Percentiles rank a stretch among this genome's conserved stretches.
Conservation (phyloP, 169 alveolate species). For the Neospora caninum region DNA sequence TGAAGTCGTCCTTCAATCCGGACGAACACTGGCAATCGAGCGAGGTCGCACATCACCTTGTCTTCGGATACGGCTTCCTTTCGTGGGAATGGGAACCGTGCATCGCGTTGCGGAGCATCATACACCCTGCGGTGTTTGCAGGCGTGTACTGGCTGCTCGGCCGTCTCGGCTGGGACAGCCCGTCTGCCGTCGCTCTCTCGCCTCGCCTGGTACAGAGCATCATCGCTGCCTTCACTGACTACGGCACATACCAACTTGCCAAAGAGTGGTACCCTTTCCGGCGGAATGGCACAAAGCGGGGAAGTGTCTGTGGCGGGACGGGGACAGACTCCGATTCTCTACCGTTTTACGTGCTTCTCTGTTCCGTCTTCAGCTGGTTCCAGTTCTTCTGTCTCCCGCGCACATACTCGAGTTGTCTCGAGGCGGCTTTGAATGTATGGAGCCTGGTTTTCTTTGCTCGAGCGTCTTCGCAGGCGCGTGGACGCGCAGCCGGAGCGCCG, state of each 20-base stretch:
- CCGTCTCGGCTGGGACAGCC: slow-evolving; percentile 36
- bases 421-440: slow-evolving; percentile 27
- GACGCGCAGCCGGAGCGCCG: background rate
- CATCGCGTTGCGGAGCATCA: slow-evolving; percentile 73
- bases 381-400: slow-evolving; percentile 34
- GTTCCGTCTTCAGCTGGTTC: slow-evolving; percentile 54
- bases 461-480: background rate
- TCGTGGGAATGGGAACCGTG: slow-evolving; percentile 87
- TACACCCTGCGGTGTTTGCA: slow-evolving; percentile 78
- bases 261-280: background rate
- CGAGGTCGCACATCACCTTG: slow-evolving; percentile 80
- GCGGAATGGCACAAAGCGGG: background rate
- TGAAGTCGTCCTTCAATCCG: slow-evolving; percentile 76
- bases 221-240: slow-evolving; percentile 76
- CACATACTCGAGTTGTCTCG: slow-evolving; percentile 47
- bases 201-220: slow-evolving; percentile 76
- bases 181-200: slow-evolving; percentile 59
- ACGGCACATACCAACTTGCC: slow-evolving; percentile 67
- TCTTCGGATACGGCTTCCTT: slow-evolving; percentile 78
- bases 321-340: background rate
- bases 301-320: background rate
- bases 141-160: slow-evolving; percentile 65
- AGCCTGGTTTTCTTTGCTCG: background rate
- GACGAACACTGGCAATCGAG: slow-evolving; percentile 85
- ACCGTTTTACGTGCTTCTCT: background rate